Conservation (phyloP, 2,329 filamentous ascomycete genomes). For the Juglanconis oblonga region DNA sequence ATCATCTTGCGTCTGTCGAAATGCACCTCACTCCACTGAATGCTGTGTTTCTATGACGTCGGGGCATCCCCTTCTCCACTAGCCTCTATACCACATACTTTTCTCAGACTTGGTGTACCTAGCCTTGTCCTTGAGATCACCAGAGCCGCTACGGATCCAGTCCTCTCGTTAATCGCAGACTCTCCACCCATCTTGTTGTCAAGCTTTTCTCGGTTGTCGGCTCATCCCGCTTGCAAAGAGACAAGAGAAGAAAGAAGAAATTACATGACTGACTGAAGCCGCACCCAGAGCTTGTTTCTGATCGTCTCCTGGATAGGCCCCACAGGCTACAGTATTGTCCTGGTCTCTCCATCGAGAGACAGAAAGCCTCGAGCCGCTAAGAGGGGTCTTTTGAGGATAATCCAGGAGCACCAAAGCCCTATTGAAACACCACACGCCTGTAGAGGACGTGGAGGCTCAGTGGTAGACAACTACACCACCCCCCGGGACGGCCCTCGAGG, state of each 20-base stretch:
- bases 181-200: background rate
- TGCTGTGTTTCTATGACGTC: background rate
- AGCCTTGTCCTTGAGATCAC: background rate
- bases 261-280: background rate
- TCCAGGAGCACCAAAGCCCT: background rate
- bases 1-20: background rate
- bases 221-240: background rate
- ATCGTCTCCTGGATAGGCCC: conserved; percentile 7
- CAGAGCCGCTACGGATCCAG: background rate
- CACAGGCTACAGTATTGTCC: conserved; percentile 1
- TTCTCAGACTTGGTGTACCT: background rate
- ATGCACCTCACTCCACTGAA: background rate
- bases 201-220: background rate
- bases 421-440: background rate
- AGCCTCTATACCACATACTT: background rate
- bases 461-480: too few relatives aligned
- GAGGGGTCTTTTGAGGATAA: background rate
- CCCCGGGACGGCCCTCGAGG: background rate
- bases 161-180: background rate
- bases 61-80: background rate
- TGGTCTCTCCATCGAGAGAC: background rate
- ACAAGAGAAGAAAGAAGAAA: background rate
- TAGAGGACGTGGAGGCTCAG: background rate
- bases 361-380: background rate
- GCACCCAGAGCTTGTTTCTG: conserved; percentile 5